These are phyloP conservation scores for Mortierella polycephala DNA, from an alignment of 371 early-diverging fungal species.

Conservation along the genomic window DNA sequence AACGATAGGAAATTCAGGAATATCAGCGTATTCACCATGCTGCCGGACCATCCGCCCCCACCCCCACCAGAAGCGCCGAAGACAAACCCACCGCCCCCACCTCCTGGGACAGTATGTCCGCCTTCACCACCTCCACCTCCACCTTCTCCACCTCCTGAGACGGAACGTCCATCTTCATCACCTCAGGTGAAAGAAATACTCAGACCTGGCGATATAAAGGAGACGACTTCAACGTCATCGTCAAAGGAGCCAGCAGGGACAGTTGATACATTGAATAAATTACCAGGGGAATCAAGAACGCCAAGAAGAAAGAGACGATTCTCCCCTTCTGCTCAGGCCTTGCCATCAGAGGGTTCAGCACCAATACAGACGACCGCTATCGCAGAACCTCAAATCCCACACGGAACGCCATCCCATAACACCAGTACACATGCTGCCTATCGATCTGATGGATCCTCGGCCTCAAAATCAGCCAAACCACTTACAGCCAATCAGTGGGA, in stretches of 20 bases:
- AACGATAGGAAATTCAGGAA: neutral
- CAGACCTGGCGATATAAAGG: too few relatives aligned
- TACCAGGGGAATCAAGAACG: neutral
- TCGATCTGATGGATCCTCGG: neutral
- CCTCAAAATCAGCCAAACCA: slow-evolving; percentile 2
- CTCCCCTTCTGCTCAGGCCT: slow-evolving; percentile 11
- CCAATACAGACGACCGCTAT: neutral
- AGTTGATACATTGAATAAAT: too few relatives aligned
- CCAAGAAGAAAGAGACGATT: slow-evolving; percentile 20
- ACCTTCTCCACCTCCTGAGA: slow-evolving; percentile 1
- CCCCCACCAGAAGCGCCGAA: slow-evolving; percentile 3
- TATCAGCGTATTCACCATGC: neutral
- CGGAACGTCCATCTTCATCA: neutral
- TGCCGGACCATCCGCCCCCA: slow-evolving; percentile 5
- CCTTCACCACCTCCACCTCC: slow-evolving; percentile 1
- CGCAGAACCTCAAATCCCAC: neutral
- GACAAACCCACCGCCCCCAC: slow-evolving; percentile 9
- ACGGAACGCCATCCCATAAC: neutral
- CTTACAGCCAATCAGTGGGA: slow-evolving; percentile 42
- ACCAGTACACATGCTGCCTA: neutral
- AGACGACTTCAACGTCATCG: too few relatives aligned
- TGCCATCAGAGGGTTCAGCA: neutral
- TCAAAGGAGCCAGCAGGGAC: too few relatives aligned
- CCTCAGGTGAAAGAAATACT: too few relatives aligned
- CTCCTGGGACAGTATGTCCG: neutral